Conservation (phyloP, 23 red algal species). For the Cyanidioschyzon merolae region DNA sequence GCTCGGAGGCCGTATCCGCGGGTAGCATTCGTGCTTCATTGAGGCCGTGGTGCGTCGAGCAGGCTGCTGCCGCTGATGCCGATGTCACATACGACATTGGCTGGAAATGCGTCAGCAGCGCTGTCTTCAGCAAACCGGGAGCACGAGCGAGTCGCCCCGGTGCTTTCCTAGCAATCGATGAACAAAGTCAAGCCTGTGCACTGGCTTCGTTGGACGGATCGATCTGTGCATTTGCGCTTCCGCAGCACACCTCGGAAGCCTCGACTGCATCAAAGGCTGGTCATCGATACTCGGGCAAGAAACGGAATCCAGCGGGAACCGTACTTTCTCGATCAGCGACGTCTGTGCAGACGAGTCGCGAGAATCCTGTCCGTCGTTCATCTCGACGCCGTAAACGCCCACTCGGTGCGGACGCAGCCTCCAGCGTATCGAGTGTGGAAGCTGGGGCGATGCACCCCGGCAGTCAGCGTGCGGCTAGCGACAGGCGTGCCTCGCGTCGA, state of each 20-base stretch:
- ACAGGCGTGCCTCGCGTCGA: too few relatives aligned
- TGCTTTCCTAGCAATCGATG: not conserved
- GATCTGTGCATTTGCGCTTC: not conserved
- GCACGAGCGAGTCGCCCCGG: constrained; percentile 1
- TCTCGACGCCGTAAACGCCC: not conserved
- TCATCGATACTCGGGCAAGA: too few relatives aligned
- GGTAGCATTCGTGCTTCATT: not conserved
- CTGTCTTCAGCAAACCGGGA: not conserved
- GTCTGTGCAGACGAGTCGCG: not conserved
- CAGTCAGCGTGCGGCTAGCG: too few relatives aligned
- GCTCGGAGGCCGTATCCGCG: not conserved
- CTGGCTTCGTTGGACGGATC: not conserved
- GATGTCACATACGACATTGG: too few relatives aligned
- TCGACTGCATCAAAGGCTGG: too few relatives aligned
- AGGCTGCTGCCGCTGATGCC: not conserved
- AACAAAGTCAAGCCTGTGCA: not conserved
- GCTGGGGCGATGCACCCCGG: too few relatives aligned
- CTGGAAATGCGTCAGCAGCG: not conserved
- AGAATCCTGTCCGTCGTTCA: not conserved
- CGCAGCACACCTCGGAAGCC: too few relatives aligned
- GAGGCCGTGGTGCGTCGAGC: not conserved
- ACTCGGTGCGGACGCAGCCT: not conserved
- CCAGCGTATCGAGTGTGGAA: too few relatives aligned
- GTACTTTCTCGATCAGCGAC: too few relatives aligned
- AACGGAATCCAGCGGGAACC: too few relatives aligned